Base-by-base conservation (phyloP, 441 rosid genomes). In the Theobroma grandiflorum region DNA sequence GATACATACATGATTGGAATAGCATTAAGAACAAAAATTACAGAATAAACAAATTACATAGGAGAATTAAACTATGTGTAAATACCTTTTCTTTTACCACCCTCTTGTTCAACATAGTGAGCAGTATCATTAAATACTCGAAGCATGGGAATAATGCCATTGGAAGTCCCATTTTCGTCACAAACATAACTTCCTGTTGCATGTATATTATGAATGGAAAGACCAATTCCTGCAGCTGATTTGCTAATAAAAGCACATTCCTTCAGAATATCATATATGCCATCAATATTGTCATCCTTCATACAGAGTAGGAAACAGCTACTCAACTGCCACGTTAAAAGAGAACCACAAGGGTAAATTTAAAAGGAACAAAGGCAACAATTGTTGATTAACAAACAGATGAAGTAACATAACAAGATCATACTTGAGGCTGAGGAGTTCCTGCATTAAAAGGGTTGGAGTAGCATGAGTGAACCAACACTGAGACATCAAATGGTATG, bases 241-340 rank as follows among this genome's bases (percentile, higher is more conserved):
- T 91, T 92, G 82, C 96, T 91, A 73, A 92, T 91, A 58, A 91
- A 90, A 67, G 90, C 94, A 81, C 92, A 91, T 82, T 92, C 93
- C 85, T 92, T 92, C 84, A 92, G 62, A 18, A 92, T 88, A 64
- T 92, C 93, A 88, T 90, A 90, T 47, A 91, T 92, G 52, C 93
- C 92, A 81, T 92, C 94, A 82, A 91, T 90, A 58, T 89, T 89
- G 74, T 90, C 93, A 71, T 92, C 92, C 82, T 91, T 91, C 93
- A 91, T 90, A 83, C 93, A 89, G 50, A 91, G 78, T 77, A 92
- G 84, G 82, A 89, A 92, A 86, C 94, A 91, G 78, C 96, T 92
- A 79, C 93, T 91, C 89, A 92, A 62, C 96, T 92, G 85, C 78
- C 77, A 82, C 45, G 66, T 49, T 43, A 16, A 6, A 4, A 38